Evolutionary conservation across 495 filamentous ascomycete genomes (phyloP).

Genomic region (Letharia columbiana): DNA sequence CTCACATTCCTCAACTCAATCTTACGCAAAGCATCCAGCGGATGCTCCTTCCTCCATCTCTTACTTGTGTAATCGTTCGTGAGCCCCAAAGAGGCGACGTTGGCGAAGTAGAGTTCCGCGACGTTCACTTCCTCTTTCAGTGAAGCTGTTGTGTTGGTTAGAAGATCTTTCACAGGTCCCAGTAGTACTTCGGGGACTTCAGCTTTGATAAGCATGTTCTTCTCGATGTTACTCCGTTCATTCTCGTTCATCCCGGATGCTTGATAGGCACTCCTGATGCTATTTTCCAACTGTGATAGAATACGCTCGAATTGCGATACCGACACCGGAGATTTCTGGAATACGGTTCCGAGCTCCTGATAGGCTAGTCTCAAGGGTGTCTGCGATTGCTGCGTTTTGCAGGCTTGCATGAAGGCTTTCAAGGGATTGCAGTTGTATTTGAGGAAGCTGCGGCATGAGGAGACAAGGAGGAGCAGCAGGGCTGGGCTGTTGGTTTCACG

Average conservation of each 20-base stretch:
- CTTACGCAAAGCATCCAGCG: constrained; percentile 43
- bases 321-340: constrained; percentile 37
- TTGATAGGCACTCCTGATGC: constrained; percentile 42
- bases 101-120: constrained; percentile 40
- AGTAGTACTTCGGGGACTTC: constrained; percentile 40
- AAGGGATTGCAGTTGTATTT: constrained; percentile 59
- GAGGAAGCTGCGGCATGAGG: constrained; percentile 64
- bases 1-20: constrained; percentile 12
- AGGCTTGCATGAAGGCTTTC: constrained; percentile 29
- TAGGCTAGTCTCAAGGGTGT: constrained; percentile 13
- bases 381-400: constrained; percentile 6
- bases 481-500: constrained; percentile 41
- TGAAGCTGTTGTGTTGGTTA: constrained; percentile 35
- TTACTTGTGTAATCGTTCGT: constrained; percentile 35
- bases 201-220: constrained; percentile 40
- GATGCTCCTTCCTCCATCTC: constrained; percentile 31
- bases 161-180: constrained; percentile 35
- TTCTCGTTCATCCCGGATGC: constrained; percentile 38
- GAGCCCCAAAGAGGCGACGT: constrained; percentile 45
- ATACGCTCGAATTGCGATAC: constrained; percentile 44
- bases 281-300: constrained; percentile 39
- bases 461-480: constrained; percentile 57
- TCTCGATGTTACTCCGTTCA: constrained; percentile 41
- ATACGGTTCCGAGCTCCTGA: constrained; percentile 22
- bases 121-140: constrained; percentile 40